Percentiles rank a stretch among this genome's conserved stretches.
Conservation (phyloP, 768 basidiomycete species). For the Tremella mesenterica region DNA sequence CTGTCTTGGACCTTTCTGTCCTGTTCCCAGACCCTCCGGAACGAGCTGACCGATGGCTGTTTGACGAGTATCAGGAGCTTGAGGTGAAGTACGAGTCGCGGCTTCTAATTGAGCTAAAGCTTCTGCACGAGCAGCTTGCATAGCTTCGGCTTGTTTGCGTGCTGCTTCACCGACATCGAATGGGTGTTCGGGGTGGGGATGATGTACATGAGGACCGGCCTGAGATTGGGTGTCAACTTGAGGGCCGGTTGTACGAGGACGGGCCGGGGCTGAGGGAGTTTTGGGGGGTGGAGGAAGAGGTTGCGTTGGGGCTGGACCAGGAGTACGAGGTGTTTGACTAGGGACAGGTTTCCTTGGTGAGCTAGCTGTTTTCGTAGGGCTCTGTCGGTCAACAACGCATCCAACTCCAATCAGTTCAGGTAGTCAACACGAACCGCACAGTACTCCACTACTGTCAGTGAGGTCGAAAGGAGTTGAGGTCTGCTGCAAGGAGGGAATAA, state of each 20-base stretch:
- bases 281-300: slow-evolving; percentile 7
- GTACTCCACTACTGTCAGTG: too few species aligned
- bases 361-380: neutral
- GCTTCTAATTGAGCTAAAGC: slow-evolving; percentile 29
- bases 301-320: slow-evolving; percentile 3
- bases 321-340: slow-evolving; percentile 6
- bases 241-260: slow-evolving; percentile 4
- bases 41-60: neutral
- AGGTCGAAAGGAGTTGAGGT: too few species aligned
- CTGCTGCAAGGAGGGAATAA: too few species aligned
- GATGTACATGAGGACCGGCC: slow-evolving; percentile 18
- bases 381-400: neutral
- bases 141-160: slow-evolving; percentile 24
- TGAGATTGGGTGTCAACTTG: neutral
- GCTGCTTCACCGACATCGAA: slow-evolving; percentile 28
- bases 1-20: slow-evolving; percentile 28
- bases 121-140: slow-evolving; percentile 21
- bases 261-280: slow-evolving; percentile 4
- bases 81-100: slow-evolving; percentile 4
- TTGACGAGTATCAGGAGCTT: too few species aligned
- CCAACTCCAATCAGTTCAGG: neutral
- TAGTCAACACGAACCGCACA: too few species aligned
- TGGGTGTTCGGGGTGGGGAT: slow-evolving; percentile 30
- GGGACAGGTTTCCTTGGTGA: slow-evolving; percentile 2
- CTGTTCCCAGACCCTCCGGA: slow-evolving; percentile 11